Conservation (phyloP, 208 protist genomes). For the Entamoeba dispar region DNA sequence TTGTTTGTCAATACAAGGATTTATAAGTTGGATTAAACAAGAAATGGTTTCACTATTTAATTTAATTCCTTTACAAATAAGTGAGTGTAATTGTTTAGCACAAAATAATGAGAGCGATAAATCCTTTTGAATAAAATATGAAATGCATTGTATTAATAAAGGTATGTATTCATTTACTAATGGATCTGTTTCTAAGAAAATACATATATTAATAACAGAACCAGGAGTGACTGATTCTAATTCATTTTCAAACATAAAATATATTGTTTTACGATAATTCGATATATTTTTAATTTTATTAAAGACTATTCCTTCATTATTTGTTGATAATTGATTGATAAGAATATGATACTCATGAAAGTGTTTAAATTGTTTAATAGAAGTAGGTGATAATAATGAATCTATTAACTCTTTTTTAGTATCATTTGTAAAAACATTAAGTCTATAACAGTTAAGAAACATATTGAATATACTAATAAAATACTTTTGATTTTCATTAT, state of each 20-base stretch:
- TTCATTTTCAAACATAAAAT: background rate
- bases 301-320: background rate
- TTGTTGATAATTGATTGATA: background rate
- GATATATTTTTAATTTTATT: background rate
- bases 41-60: background rate
- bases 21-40: background rate
- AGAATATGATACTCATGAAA: background rate
- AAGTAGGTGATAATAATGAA: background rate
- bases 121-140: background rate
- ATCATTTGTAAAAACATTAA: background rate
- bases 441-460: background rate
- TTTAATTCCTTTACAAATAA: background rate
- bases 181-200: background rate
- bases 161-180: background rate
- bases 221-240: background rate
- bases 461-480: background rate
- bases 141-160: background rate
- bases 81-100: background rate
- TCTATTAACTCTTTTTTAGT: background rate
- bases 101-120: background rate
- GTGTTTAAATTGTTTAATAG: background rate
- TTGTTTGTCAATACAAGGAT: background rate
- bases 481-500: too few relatives aligned
- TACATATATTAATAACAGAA: background rate
- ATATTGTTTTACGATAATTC: background rate